Evolutionary conservation across 2,329 filamentous ascomycete genomes (phyloP), one percentile per base, ranked within the genome.

Genomic region (Xylariaceae sp.): DNA sequence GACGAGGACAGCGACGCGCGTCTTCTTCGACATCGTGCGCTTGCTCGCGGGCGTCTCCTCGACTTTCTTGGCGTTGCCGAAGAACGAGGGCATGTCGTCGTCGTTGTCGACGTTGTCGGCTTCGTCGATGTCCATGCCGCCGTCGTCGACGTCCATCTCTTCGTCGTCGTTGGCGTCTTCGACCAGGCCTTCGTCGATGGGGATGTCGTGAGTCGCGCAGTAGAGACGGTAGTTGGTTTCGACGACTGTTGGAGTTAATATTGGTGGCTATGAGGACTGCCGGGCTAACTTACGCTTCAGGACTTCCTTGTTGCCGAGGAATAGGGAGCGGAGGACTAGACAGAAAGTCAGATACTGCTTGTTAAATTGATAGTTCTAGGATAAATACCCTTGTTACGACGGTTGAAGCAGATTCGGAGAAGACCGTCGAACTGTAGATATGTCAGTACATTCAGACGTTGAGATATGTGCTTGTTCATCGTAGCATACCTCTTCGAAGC

Each of bases 201-300:
- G 75, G 13, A 96, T 85, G 68, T 92, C 87, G 70, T 96, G 90
- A 74, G 95, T 87, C 44, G 92, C 89, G 73, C 92, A 96, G 82
- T 87, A 97, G 2, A 92, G 88, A 63, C 90, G 82, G 76, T 96
- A 97, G 74, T 97, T 97, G 65, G 84, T 80, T 75, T 95, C 91
- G 17, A 96, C 78, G 80, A 97, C 71, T 96, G 81, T 1, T 96
- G 88, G 90, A 85, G 92, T 13, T 89, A n/a, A n/a, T n/a, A n/a
- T n/a, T n/a, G n/a, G n/a, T n/a, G n/a, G n/a, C n/a, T n/a, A n/a
- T n/a, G n/a, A n/a, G n/a, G n/a, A n/a, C n/a, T n/a, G n/a, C n/a
- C n/a, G n/a, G n/a, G n/a, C n/a, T 7, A 17, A 60, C 62, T 60
- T 15, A 64, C 62, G 52, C 45, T 64, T 61, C 8, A 65, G 18